Conservation (phyloP, 148 eudicot species). For the Nepenthes gracilis region DNA sequence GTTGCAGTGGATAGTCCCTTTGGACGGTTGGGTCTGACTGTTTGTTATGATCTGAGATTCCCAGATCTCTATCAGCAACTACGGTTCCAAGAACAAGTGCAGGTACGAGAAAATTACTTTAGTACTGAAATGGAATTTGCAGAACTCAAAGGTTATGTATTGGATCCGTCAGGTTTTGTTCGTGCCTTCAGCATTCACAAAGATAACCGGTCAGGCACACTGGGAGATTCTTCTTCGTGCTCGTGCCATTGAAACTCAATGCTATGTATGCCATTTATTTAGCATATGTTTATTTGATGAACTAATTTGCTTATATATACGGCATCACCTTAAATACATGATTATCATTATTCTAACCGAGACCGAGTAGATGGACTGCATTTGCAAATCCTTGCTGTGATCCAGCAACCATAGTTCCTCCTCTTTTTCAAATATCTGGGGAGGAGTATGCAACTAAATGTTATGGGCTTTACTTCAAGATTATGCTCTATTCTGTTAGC, state of each 20-base stretch:
- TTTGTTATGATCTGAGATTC: conserved; percentile 90
- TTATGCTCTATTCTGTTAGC: too few relatives aligned
- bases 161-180: conserved; percentile 46
- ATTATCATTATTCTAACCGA: too few relatives aligned
- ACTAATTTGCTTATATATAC: background rate
- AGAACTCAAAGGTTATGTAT: background rate
- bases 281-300: background rate
- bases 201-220: conserved; percentile 80
- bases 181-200: conserved; percentile 89
- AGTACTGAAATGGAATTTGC: background rate
- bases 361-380: too few relatives aligned
- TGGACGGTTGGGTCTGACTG: conserved; percentile 80
- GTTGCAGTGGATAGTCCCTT: conserved; percentile 71
- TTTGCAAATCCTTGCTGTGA: too few relatives aligned
- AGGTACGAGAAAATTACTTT: conserved; percentile 26
- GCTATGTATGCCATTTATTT: conserved; percentile 40
- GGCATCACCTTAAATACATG: background rate
- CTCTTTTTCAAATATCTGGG: too few relatives aligned
- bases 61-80: conserved; percentile 79
- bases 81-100: conserved; percentile 56
- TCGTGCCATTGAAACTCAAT: conserved; percentile 74
- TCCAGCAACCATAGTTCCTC: too few relatives aligned
- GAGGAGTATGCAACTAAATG: too few relatives aligned
- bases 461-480: too few relatives aligned
- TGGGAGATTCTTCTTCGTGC: conserved; percentile 81